Base-by-base conservation (phyloP, 345 rosid species). In the Gossypium stocksii region DNA sequence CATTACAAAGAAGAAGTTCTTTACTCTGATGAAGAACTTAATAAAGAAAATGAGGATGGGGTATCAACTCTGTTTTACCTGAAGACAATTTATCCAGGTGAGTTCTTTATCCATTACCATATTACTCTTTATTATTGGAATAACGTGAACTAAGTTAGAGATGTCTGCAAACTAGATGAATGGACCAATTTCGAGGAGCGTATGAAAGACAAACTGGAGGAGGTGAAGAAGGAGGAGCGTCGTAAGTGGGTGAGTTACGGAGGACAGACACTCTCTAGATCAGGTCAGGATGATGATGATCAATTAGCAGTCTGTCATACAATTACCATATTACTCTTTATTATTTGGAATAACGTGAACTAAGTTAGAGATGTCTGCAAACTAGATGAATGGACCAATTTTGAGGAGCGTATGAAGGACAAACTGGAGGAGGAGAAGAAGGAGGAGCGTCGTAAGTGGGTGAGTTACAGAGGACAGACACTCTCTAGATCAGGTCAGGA, bases 21-120 rank as follows among this genome's bases (percentile, higher is more conserved):
- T 29, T 91, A 89, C 82, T 87, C 97, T 61, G 77, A 75, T 66
- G 70, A 20, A 67, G 89, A 85, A 45, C 80, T 91, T 79, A 83
- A 87, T 72, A 66, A 78, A 73, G 86, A 79, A 72, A 91, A 91
- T 84, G 97, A 91, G 82, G 97, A 91, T 85, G 97, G 94, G 73
- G 91, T 89, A 77, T 88, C 97, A 16, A 88, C 87, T 77, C 86
- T 91, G 49, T 91, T 91, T 77, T 89, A 91, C 86, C 79, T 91
- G 86, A 92, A 91, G 82, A 89, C 86, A 61, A 91, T 91, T 76
- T 91, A 82, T 77, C 97, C 97, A 81, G 97, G 97, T 89, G 80
- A 65, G 72, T 54, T n/a, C 23, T 65, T 5, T 49, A 20, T 74
- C 43, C 17, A 23, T 46, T 46, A 20, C 66, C 48, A 56, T 49